phyloP scores from a whole-genome alignment of 352 stramenopile genomes.

The Ophiocytium majus region DNA sequence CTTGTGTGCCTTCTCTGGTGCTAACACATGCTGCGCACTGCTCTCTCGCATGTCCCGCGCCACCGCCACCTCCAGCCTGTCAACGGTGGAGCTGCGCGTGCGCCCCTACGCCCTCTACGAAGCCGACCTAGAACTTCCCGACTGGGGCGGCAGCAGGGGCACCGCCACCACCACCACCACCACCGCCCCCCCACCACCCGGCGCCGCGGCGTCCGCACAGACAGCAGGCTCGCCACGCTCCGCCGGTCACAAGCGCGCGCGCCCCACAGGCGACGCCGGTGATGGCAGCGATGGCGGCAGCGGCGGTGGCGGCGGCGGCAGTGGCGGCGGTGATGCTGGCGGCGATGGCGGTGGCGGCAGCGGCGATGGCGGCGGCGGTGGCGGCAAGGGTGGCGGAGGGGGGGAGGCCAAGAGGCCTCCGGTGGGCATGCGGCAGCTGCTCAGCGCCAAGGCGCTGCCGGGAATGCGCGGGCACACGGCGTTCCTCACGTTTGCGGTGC shows the following conservation, averaged over 20 bases:
- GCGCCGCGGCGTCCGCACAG: neutral
- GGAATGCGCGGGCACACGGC: conserved; percentile 75
- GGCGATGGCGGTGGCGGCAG: neutral
- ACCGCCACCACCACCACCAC: neutral
- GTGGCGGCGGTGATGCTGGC: neutral
- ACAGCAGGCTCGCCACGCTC: neutral
- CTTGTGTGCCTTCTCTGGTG: no score
- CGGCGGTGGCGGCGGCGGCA: neutral
- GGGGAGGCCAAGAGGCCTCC: conserved; percentile 7
- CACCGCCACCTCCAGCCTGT: neutral
- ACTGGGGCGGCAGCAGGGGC: neutral
- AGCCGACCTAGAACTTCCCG: neutral
- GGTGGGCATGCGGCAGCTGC: conserved; percentile 3
- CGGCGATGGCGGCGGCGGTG: neutral
- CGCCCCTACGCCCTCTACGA: neutral
- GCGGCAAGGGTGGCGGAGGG: neutral
- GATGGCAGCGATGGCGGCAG: neutral
- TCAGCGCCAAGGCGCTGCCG: conserved; percentile 45
- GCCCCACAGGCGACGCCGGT: neutral
- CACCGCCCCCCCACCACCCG: neutral
- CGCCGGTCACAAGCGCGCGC: neutral
- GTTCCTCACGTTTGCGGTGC: conserved; percentile 72
- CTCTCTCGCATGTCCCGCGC: no score
- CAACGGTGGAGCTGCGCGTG: conserved; percentile 9
- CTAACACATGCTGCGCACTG: no score